Base-by-base conservation (phyloP, 192 early-diverging fungal genomes). In the Coemansia pectinata region DNA sequence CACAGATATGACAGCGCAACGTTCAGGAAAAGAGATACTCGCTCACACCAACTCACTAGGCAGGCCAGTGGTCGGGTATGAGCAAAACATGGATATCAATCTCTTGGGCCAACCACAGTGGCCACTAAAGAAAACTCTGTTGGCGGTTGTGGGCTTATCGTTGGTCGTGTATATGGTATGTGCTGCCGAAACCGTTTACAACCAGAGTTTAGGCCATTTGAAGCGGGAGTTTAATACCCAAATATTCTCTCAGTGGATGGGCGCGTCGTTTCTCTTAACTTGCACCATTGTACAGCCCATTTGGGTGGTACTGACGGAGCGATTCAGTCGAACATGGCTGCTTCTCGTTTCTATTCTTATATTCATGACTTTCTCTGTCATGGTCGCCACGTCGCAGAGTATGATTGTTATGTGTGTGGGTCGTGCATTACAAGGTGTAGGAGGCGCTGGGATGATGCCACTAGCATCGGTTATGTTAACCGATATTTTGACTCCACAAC, bases 291-390 rank as follows among this genome's bases (percentile, higher is more conserved):
- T 92, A 41, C 85, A 90, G 65, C 91, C 91, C 7, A 66, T 92
- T 1, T 96, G 95, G 85, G 95, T 94, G 10, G 94, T 91, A 71
- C 72, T 96, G 44, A 86, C 91, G 5, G 94, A 96, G 72, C 91
- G 93, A 65, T 90, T 89, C 72, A 85, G 86, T 4, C 76, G 83
- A n/a, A 36, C 52, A 1, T 59, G 68, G 69, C 74, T 77, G 25
- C 38, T 86, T 6, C 47, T 85, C 8, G 59, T 65, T 1, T 80
- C 85, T 14, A 74, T 81, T 9, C 10, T 74, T 1, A 59, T 83
- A 19, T 87, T 87, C 48, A 71, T 86, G 76, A 76, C 14, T 41
- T 84, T 76, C 45, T 87, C 82, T 1, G 59, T 75, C 15, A 67
- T 87, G 76, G 76, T 77, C 15, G 86, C 76, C 40, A 65, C 62